A percentile compares a stretch with the other conserved stretches of the same genome.
These are phyloP conservation scores for Globisporangium abappressorium DNA, from an alignment of 352 stramenopile genomes.

Conservation along the genomic window DNA sequence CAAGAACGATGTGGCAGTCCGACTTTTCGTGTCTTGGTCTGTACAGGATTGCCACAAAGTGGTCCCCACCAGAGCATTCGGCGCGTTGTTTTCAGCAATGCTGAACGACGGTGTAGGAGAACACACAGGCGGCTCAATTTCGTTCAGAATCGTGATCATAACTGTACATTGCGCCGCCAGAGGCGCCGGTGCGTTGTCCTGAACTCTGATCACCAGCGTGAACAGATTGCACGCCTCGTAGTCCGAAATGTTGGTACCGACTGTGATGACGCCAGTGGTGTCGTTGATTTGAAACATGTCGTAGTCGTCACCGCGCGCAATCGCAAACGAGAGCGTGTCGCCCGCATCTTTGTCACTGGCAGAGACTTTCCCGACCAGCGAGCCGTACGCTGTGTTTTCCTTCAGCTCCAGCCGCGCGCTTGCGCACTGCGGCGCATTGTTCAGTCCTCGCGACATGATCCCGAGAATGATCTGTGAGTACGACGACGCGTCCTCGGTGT, in stretches of 20 bases:
- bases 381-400: conserved; percentile 37
- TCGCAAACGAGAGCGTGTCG: conserved; percentile 34
- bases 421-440: conserved; percentile 43
- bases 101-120: conserved; percentile 1
- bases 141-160: conserved; percentile 40
- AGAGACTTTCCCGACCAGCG: conserved; percentile 25
- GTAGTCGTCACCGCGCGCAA: conserved; percentile 31
- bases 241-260: conserved; percentile 40
- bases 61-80: conserved; percentile 25
- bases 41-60: conserved; percentile 39
- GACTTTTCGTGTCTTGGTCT: conserved; percentile 38
- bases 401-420: conserved; percentile 27
- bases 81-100: conserved; percentile 27
- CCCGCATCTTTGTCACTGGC: conserved; percentile 39
- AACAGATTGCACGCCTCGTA: conserved; percentile 38
- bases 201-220: conserved; percentile 37
- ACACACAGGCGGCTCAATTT: conserved; percentile 15
- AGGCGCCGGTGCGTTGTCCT: conserved; percentile 39
- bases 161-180: conserved; percentile 32
- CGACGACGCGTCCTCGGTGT: conserved; percentile 28
- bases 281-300: conserved; percentile 51
- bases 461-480: conserved; percentile 42
- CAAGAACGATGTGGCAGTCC: conserved; percentile 21
- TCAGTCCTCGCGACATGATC: conserved; percentile 44
- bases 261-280: conserved; percentile 34